Percentiles rank a stretch among this genome's conserved stretches.
Conservation (phyloP, 331 rosid genomes). For the Malus hybrid region DNA sequence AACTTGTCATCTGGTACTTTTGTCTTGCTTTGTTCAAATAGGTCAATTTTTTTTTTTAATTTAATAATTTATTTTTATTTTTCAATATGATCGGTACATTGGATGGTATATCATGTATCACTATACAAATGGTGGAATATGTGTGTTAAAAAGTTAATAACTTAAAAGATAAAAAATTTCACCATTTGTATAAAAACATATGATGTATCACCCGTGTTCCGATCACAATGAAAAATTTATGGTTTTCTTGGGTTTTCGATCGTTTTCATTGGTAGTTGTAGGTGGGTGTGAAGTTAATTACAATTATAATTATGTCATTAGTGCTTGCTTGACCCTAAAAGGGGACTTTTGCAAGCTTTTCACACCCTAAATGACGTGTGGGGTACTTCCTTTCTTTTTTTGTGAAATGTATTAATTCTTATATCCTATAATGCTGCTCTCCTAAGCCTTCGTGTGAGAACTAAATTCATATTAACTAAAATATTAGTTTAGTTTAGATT, state of each 20-base stretch:
- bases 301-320: neutral
- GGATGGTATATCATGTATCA: too few relatives aligned
- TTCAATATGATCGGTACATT: too few relatives aligned
- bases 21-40: neutral
- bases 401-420: neutral
- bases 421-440: neutral
- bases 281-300: slow-evolving; percentile 32
- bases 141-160: too few relatives aligned
- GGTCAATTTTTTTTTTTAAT: neutral
- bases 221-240: neutral
- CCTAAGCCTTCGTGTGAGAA: neutral
- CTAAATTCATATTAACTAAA: too few relatives aligned
- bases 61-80: neutral
- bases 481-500: too few relatives aligned
- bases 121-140: too few relatives aligned
- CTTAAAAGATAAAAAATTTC: too few relatives aligned
- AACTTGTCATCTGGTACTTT: slow-evolving; percentile 1
- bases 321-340: neutral
- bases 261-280: slow-evolving; percentile 46
- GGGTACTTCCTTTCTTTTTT: neutral
- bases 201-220: too few relatives aligned
- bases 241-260: slow-evolving; percentile 23
- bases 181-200: too few relatives aligned
- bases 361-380: neutral
- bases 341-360: neutral